These are phyloP conservation scores for Suhomyces yuchorum DNA, from an alignment of 1,139 yeast genomes.

Conservation along the genomic window DNA sequence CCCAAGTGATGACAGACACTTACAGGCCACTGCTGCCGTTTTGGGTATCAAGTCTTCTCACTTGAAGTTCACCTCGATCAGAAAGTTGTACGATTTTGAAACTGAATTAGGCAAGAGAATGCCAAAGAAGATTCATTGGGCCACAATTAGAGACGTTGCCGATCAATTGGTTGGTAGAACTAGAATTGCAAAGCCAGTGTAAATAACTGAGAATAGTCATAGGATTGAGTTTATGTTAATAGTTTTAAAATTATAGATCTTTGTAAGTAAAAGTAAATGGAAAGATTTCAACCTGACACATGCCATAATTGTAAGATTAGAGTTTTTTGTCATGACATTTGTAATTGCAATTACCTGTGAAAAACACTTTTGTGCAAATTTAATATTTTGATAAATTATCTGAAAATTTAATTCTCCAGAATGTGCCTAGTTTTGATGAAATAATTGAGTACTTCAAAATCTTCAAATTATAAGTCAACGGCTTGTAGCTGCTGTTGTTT, in stretches of 20 bases:
- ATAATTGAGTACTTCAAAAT: too few species aligned
- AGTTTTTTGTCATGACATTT: too few species aligned
- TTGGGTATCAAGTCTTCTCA: conserved; percentile 83
- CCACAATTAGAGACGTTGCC: conserved; percentile 68
- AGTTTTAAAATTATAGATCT: background rate
- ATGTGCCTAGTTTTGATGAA: too few species aligned
- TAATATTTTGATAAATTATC: too few species aligned
- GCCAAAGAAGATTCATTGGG: conserved; percentile 91
- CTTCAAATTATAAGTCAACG: too few species aligned
- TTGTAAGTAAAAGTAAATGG: background rate
- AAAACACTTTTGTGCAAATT: too few species aligned
- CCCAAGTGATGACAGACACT: conserved; percentile 35
- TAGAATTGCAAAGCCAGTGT: conserved; percentile 7
- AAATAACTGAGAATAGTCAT: background rate
- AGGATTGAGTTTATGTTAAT: background rate
- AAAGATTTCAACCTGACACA: background rate
- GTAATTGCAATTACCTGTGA: too few species aligned
- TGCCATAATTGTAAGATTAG: too few species aligned
- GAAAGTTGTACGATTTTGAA: conserved; percentile 80
- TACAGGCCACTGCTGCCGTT: conserved; percentile 73
- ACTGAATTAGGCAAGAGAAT: conserved; percentile 79
- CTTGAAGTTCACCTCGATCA: conserved; percentile 70
- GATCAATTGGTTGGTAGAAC: conserved; percentile 85
- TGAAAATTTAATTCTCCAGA: too few species aligned
- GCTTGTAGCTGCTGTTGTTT: too few species aligned